Evolutionary conservation across 805 yeast genomes (phyloP).

Genomic region (Lipomyces orientalis): DNA sequence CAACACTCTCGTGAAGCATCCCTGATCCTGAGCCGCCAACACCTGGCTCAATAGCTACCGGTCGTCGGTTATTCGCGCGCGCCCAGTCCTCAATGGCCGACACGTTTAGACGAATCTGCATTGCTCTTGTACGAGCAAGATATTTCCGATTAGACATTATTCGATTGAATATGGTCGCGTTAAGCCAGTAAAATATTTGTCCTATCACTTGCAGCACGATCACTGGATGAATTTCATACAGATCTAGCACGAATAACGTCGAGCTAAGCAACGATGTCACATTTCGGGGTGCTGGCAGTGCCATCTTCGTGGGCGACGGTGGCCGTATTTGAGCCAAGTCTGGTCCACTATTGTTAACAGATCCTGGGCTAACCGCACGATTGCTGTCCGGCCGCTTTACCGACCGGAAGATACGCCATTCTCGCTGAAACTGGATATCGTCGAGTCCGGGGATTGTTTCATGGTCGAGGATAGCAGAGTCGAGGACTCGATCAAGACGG

Average conservation of each 20-base stretch:
- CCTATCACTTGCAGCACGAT: conserved; percentile 79
- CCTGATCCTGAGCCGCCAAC: conserved; percentile 29
- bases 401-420: conserved; percentile 66
- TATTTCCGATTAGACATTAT: conserved; percentile 70
- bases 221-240: conserved; percentile 79
- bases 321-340: conserved; percentile 56
- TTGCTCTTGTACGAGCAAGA: conserved; percentile 79
- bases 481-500: conserved; percentile 45
- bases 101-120: conserved; percentile 85
- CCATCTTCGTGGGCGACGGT: conserved; percentile 77
- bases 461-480: conserved; percentile 59
- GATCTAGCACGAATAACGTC: conserved; percentile 77
- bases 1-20: conserved; percentile 34
- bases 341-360: neutral
- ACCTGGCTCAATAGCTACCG: conserved; percentile 44
- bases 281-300: conserved; percentile 78
- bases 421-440: conserved; percentile 75
- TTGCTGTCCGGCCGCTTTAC: conserved; percentile 41
- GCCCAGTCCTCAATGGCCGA: conserved; percentile 95
- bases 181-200: conserved; percentile 77
- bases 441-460: conserved; percentile 83
- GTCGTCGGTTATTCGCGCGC: conserved; percentile 64
- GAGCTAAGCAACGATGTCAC: conserved; percentile 75
- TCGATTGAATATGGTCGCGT: conserved; percentile 73
- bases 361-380: conserved; percentile 6